These are phyloP conservation scores for Sporothrix inflata DNA, from an alignment of 2,329 filamentous ascomycete species.

Conservation along the genomic window DNA sequence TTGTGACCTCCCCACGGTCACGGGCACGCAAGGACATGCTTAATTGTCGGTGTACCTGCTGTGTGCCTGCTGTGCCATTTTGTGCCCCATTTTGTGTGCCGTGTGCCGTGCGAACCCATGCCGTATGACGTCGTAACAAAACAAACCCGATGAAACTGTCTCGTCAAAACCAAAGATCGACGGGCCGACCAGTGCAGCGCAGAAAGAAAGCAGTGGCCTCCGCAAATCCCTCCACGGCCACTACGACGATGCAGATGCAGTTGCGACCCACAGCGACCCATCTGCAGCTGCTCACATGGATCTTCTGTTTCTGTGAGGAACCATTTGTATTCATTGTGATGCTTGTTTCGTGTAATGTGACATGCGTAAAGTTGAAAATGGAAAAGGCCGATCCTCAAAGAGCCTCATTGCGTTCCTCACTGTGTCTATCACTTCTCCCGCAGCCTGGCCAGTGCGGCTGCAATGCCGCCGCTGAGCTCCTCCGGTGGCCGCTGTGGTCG, in stretches of 20 bases:
- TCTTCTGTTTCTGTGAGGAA: not conserved
- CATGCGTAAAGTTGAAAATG: not conserved
- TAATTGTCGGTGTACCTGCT: not conserved
- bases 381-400: not conserved
- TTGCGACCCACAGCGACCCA: not conserved
- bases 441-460: conserved; percentile 63
- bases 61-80: not conserved
- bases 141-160: not conserved
- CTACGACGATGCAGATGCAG: not conserved
- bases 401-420: not conserved
- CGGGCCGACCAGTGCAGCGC: not conserved
- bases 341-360: conserved; percentile 15
- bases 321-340: not conserved
- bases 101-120: conserved; percentile 15
- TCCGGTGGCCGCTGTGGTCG: conserved; percentile 39
- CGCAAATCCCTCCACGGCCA: no score
- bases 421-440: conserved; percentile 46
- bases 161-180: not conserved
- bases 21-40: not conserved
- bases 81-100: not conserved
- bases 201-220: not conserved
- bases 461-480: conserved; percentile 59
- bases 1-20: not conserved
- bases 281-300: not conserved
- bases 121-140: conserved; percentile 11